Conservation (phyloP, 352 stramenopile species). For the Pythium rhizo-oryzae region DNA sequence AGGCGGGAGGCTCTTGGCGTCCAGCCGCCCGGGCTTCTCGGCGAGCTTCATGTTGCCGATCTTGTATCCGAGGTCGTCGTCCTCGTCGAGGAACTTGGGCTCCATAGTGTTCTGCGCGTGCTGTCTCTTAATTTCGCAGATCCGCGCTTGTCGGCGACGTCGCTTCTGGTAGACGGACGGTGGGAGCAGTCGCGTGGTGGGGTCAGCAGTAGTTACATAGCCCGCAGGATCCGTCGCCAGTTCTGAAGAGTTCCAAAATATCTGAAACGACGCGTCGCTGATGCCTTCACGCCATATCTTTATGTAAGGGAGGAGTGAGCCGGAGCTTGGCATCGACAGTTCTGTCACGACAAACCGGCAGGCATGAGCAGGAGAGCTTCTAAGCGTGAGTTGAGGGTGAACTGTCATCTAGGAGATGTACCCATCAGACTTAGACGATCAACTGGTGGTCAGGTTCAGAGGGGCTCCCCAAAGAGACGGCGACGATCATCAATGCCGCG, state of each 20-base stretch:
- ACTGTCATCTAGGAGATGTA: neutral
- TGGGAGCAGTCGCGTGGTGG: neutral
- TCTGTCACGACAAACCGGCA: neutral
- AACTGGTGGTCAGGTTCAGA: neutral
- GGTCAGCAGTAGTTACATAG: neutral
- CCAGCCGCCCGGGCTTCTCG: conserved; percentile 49
- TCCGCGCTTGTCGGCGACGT: neutral
- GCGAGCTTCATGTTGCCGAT: conserved; percentile 67
- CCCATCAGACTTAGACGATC: neutral
- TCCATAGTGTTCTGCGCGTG: conserved; percentile 41
- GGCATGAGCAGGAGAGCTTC: conserved; percentile 3
- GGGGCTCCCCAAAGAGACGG: conserved; percentile 27
- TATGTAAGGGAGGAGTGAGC: neutral
- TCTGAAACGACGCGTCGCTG: conserved; percentile 6
- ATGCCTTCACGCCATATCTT: neutral
- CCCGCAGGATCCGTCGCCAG: neutral
- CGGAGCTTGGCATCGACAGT: neutral
- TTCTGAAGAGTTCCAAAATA: neutral
- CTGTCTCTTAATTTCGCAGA: neutral
- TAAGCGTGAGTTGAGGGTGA: neutral
- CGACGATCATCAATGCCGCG: conserved; percentile 72
- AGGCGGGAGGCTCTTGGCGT: conserved; percentile 47
- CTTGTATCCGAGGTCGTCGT: conserved; percentile 69
- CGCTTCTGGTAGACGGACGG: neutral
- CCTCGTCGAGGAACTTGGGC: conserved; percentile 57